Evolutionary conservation across 345 rosid species (phyloP).

Genomic region (Lumnitzera littorea): DNA sequence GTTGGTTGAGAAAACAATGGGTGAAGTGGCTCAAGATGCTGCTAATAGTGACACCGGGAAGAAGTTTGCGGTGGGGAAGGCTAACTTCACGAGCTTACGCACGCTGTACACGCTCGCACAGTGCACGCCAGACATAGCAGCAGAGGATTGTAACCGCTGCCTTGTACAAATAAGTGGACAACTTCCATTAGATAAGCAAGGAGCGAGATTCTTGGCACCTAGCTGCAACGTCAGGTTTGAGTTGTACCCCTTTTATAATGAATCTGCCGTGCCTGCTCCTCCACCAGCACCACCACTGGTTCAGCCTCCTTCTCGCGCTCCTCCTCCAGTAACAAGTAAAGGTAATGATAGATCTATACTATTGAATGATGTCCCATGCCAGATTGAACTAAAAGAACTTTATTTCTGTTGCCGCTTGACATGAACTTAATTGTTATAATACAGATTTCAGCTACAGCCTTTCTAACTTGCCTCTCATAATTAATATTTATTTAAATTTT

Average conservation of each 20-base stretch:
- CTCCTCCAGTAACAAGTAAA: slow-evolving; percentile 3
- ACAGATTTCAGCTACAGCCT: too few species aligned
- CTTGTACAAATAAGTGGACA: slow-evolving; percentile 12
- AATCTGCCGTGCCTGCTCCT: slow-evolving; percentile 1
- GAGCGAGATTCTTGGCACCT: slow-evolving; percentile 24
- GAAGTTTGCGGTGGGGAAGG: slow-evolving; percentile 25
- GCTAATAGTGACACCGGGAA: slow-evolving; percentile 13
- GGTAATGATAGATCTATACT: neutral
- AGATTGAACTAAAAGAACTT: too few species aligned
- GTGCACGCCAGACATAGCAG: slow-evolving; percentile 45
- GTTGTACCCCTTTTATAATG: slow-evolving; percentile 29
- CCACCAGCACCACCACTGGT: slow-evolving; percentile 14
- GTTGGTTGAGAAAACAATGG: slow-evolving; percentile 4
- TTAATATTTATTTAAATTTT: too few species aligned
- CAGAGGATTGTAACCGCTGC: slow-evolving; percentile 22
- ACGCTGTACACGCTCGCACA: slow-evolving; percentile 33
- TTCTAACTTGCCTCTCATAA: too few species aligned
- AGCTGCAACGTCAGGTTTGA: slow-evolving; percentile 46
- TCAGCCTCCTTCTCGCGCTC: neutral
- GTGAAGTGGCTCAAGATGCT: slow-evolving; percentile 5
- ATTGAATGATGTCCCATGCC: too few species aligned
- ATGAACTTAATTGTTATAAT: too few species aligned
- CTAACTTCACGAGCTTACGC: slow-evolving; percentile 10
- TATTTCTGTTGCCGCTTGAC: too few species aligned
- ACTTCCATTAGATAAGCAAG: slow-evolving; percentile 13